Conservation (phyloP, 1,284 basidiomycete genomes). For the Tetrapyrgos nigripes region DNA sequence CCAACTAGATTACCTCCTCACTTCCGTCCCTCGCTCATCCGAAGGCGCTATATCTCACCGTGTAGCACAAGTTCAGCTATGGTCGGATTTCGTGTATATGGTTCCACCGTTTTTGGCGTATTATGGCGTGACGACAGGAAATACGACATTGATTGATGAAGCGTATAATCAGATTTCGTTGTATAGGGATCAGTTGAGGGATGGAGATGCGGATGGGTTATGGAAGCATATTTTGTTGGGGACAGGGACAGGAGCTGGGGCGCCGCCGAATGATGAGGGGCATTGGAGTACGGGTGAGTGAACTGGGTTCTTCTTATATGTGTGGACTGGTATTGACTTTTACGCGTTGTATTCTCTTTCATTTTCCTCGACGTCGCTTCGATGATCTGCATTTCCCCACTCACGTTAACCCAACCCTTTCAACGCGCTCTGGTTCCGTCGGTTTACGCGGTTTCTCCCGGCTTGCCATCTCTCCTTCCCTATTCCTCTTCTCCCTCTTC, state of each 20-base stretch:
- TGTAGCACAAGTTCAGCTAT: conserved; percentile 68
- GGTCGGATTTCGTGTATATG: conserved; percentile 87
- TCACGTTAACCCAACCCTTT: too few relatives aligned
- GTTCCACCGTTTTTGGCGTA: conserved; percentile 93
- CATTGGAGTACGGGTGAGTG: conserved; percentile 76
- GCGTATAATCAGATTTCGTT: conserved; percentile 83
- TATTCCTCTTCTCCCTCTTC: too few relatives aligned
- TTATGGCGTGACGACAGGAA: conserved; percentile 77
- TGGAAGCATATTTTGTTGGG: conserved; percentile 79
- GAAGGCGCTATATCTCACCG: conserved; percentile 88
- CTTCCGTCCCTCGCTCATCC: conserved; percentile 66
- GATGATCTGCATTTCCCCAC: too few relatives aligned
- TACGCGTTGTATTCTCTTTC: background rate
- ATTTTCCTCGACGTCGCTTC: background rate
- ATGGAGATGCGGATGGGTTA: conserved; percentile 52
- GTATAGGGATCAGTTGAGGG: conserved; percentile 72
- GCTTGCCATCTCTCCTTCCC: too few relatives aligned
- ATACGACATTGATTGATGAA: conserved; percentile 69
- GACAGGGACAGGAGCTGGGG: conserved; percentile 31
- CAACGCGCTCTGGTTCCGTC: too few relatives aligned
- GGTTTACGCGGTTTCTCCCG: too few relatives aligned
- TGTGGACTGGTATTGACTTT: background rate
- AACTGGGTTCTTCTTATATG: background rate
- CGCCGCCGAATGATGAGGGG: conserved; percentile 53
- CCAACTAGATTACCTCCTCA: conserved; percentile 77